These are phyloP conservation scores for Akanthomyces lecanii DNA, from an alignment of 2,329 filamentous ascomycete species.

Conservation along the genomic window DNA sequence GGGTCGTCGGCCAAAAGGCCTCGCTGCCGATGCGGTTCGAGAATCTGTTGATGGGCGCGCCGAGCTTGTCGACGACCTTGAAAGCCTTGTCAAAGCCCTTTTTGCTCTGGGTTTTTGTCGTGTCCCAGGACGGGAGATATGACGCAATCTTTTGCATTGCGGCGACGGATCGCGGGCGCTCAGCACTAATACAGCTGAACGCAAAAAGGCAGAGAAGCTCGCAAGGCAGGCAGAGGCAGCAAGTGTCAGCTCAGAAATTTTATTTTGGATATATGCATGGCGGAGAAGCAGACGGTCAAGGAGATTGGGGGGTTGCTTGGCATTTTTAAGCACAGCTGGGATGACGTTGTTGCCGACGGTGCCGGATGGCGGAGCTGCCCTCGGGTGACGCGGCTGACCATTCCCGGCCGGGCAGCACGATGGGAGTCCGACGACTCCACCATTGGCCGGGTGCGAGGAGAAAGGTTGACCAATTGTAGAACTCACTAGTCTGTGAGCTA, in stretches of 20 bases:
- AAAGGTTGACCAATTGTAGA: too few species aligned
- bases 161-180: background rate
- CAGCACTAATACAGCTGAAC: too few species aligned
- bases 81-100: slow-evolving; percentile 72
- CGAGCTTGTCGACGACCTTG: slow-evolving; percentile 46
- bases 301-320: background rate
- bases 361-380: slow-evolving; percentile 9
- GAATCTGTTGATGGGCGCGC: slow-evolving; percentile 73
- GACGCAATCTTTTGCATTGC: slow-evolving; percentile 34
- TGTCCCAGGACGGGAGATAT: slow-evolving; percentile 45
- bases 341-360: slow-evolving; percentile 13
- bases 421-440: background rate
- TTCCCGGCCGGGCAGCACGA: background rate
- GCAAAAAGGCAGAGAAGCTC: too few species aligned
- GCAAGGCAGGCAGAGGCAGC: background rate
- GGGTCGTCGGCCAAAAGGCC: slow-evolving; percentile 78
- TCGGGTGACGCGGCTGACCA: slow-evolving; percentile 15
- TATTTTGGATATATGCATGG: background rate
- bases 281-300: background rate
- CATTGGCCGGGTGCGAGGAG: background rate
- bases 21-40: slow-evolving; percentile 80
- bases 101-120: slow-evolving; percentile 52
- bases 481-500: too few species aligned
- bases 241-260: background rate
- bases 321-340: slow-evolving; percentile 8